Evolutionary conservation across 441 rosid species (phyloP).

Genomic region (Populus hybrid): DNA sequence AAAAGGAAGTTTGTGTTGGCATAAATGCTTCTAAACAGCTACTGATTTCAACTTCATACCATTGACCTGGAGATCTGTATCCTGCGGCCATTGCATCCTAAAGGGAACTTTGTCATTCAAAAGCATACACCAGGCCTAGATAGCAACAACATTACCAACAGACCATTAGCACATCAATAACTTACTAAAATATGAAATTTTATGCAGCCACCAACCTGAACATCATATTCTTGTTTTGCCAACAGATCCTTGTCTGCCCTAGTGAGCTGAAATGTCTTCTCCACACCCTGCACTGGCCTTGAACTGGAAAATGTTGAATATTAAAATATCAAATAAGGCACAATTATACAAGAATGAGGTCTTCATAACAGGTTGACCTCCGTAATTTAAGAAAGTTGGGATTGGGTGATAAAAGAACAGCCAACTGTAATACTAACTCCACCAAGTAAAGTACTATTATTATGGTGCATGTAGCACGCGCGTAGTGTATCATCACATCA

Average conservation of each 20-base stretch:
- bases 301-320: conserved; percentile 48
- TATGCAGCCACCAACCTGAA: conserved; percentile 62
- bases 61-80: conserved; percentile 88
- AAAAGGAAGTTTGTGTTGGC: neutral
- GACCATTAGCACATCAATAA: conserved; percentile 19
- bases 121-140: conserved; percentile 99
- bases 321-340: conserved; percentile 12
- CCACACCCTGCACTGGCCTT: conserved; percentile 66
- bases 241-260: conserved; percentile 76
- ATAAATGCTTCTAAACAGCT: neutral
- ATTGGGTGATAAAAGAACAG: neutral
- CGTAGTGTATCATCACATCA: neutral
- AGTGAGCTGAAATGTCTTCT: conserved; percentile 70
- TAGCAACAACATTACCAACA: conserved; percentile 14
- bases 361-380: neutral
- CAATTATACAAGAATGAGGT: neutral
- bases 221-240: conserved; percentile 68
- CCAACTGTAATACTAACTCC: neutral
- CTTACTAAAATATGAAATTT: neutral
- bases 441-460: neutral
- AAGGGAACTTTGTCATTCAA: conserved; percentile 90
- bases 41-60: conserved; percentile 48
- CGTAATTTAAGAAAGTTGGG: neutral
- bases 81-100: conserved; percentile 99
- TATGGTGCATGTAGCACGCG: neutral